Conservation (phyloP, 2,329 filamentous ascomycete genomes). For the Xylariaceae sp. region DNA sequence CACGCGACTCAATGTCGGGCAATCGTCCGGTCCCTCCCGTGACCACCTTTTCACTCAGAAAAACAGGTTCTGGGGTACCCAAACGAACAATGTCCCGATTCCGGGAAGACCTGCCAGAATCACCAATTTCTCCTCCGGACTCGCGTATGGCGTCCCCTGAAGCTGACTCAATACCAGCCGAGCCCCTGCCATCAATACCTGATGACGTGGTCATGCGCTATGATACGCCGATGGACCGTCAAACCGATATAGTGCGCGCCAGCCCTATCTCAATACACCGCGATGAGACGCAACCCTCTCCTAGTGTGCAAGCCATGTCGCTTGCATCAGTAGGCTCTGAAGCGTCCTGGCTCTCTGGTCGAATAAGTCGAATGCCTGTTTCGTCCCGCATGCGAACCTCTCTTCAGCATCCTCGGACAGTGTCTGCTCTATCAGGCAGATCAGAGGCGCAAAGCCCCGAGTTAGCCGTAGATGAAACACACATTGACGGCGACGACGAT, state of each 20-base stretch:
- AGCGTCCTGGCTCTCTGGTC: constrained; percentile 89
- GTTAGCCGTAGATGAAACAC: constrained; percentile 57
- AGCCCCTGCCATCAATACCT: constrained; percentile 33
- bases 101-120: constrained; percentile 83
- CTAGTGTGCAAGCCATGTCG: constrained; percentile 69
- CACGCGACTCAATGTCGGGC: constrained; percentile 71
- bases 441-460: constrained; percentile 38
- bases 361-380: constrained; percentile 45
- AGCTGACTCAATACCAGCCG: constrained; percentile 38
- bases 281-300: constrained; percentile 44
- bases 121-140: constrained; percentile 77
- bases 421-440: constrained; percentile 52
- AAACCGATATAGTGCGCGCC: constrained; percentile 37
- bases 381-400: constrained; percentile 42
- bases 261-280: constrained; percentile 43
- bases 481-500: constrained; percentile 64
- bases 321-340: constrained; percentile 93
- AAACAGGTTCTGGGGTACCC: constrained; percentile 47
- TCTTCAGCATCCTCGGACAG: constrained; percentile 39
- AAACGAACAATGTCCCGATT: constrained; percentile 86
- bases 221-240: constrained; percentile 42
- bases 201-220: constrained; percentile 36
- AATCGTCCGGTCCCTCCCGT: constrained; percentile 37
- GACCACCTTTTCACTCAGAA: constrained; percentile 31
- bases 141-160: constrained; percentile 77